Evolutionary conservation across 2,329 filamentous ascomycete genomes (phyloP).

Genomic region (Alternaria rosae): DNA sequence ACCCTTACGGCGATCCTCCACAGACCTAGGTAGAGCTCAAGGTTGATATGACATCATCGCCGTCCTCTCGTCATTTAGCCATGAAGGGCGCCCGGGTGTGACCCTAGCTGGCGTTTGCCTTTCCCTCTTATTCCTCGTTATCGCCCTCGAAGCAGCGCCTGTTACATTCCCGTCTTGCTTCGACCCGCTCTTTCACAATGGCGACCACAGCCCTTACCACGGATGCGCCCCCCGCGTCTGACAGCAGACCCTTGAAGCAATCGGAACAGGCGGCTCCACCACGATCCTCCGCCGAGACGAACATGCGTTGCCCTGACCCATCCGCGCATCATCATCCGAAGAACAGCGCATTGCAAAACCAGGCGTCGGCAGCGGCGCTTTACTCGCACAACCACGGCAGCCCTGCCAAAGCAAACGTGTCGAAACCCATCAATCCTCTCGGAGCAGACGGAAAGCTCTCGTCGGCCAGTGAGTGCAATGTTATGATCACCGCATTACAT

Average conservation of each 20-base stretch:
- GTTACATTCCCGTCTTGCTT: neutral
- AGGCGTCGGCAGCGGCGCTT: conserved; percentile 68
- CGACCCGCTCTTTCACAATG: conserved; percentile 25
- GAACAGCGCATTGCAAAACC: conserved; percentile 52
- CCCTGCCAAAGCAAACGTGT: conserved; percentile 30
- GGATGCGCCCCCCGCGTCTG: conserved; percentile 29
- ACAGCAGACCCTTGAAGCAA: conserved; percentile 28
- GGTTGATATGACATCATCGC: conserved; percentile 39
- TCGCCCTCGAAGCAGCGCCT: neutral
- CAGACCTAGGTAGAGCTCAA: neutral
- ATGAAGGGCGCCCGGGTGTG: conserved; percentile 19
- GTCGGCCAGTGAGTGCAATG: conserved; percentile 59
- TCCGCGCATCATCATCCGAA: conserved; percentile 49
- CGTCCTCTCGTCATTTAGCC: conserved; percentile 35
- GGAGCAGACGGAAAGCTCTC: conserved; percentile 64
- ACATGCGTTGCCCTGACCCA: conserved; percentile 53
- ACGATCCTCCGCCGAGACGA: conserved; percentile 22
- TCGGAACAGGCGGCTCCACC: conserved; percentile 32
- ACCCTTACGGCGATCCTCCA: conserved; percentile 26
- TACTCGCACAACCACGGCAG: conserved; percentile 58
- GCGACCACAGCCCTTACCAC: conserved; percentile 34
- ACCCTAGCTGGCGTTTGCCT: conserved; percentile 1
- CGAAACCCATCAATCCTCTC: conserved; percentile 46
- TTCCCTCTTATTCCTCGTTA: neutral
- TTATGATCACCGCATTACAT: neutral